Evolutionary conservation across 768 basidiomycete species (phyloP).

Genomic region (Hericium erinaceus): DNA sequence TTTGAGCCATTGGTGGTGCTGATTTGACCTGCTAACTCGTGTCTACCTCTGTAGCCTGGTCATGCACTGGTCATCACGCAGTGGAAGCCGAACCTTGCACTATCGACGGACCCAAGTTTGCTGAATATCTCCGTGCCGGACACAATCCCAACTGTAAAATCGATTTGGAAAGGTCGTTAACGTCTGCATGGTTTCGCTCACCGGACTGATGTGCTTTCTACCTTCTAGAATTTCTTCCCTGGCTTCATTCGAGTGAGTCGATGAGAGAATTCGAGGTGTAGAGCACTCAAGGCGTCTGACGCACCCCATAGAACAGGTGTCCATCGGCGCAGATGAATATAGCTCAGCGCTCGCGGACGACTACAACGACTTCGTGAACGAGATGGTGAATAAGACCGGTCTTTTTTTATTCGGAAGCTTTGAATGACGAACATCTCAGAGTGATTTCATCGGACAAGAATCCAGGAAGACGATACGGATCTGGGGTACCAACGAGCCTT

Average conservation of each 20-base stretch:
- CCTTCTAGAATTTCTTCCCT: background rate
- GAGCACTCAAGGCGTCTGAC: too few species aligned
- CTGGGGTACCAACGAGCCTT: slow-evolving; percentile 35
- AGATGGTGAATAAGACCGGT: slow-evolving; percentile 22
- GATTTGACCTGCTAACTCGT: background rate
- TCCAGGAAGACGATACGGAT: slow-evolving; percentile 30
- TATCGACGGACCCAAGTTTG: slow-evolving; percentile 25
- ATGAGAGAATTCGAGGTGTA: background rate
- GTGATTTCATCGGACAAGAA: slow-evolving; percentile 21
- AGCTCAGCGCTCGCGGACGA: slow-evolving; percentile 27
- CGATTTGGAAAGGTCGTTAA: slow-evolving; percentile 33
- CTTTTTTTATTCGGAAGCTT: background rate
- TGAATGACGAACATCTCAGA: slow-evolving; percentile 2
- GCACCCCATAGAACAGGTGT: slow-evolving; percentile 25
- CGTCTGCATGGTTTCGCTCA: too few species aligned
- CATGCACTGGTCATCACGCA: slow-evolving; percentile 36
- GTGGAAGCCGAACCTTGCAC: slow-evolving; percentile 35
- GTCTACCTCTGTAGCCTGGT: slow-evolving; percentile 17
- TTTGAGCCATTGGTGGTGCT: too few species aligned
- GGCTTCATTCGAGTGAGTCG: background rate
- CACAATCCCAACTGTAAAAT: slow-evolving; percentile 32
- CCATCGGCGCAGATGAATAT: slow-evolving; percentile 40
- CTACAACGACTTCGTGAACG: slow-evolving; percentile 34
- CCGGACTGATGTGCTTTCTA: background rate
- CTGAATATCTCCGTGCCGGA: slow-evolving; percentile 33